Percentiles rank a stretch among this genome's conserved stretches.
Evolutionary conservation across 805 yeast genomes (phyloP).

Genomic region (Candida chauliodis): DNA sequence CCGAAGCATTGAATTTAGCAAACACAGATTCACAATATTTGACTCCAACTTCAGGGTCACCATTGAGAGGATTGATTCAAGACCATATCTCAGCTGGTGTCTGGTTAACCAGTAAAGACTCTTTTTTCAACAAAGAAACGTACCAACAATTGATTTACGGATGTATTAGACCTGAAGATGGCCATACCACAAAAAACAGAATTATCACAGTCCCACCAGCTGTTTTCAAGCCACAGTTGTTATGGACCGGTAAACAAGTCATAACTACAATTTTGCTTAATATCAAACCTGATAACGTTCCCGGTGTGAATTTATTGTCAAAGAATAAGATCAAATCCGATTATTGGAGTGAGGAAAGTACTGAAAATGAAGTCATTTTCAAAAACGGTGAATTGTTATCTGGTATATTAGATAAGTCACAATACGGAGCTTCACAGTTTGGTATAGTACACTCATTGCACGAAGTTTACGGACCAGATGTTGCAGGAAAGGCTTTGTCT

Average conservation of each 20-base stretch:
- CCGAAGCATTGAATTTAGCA: constrained; percentile 93
- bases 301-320: constrained; percentile 83
- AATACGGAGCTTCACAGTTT: constrained; percentile 95
- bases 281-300: constrained; percentile 80
- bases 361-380: constrained; percentile 84
- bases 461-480: constrained; percentile 88
- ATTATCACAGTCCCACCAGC: constrained; percentile 88
- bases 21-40: constrained; percentile 96
- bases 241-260: constrained; percentile 98
- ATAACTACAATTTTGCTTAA: constrained; percentile 88
- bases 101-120: constrained; percentile 92
- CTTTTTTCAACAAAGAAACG: constrained; percentile 83
- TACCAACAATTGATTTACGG: constrained; percentile 94
- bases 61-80: constrained; percentile 97
- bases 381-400: constrained; percentile 80
- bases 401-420: constrained; percentile 96
- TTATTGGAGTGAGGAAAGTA: constrained; percentile 86
- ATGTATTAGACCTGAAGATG: constrained; percentile 95
- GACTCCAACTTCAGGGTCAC: constrained; percentile 98
- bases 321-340: constrained; percentile 89
- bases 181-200: constrained; percentile 70
- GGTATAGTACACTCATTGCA: constrained; percentile 96
- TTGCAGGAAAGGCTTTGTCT: constrained; percentile 85
- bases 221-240: constrained; percentile 74
- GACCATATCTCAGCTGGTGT: constrained; percentile 99